Conservation (phyloP, 2,329 filamentous ascomycete genomes). For the Alternaria triticina region DNA sequence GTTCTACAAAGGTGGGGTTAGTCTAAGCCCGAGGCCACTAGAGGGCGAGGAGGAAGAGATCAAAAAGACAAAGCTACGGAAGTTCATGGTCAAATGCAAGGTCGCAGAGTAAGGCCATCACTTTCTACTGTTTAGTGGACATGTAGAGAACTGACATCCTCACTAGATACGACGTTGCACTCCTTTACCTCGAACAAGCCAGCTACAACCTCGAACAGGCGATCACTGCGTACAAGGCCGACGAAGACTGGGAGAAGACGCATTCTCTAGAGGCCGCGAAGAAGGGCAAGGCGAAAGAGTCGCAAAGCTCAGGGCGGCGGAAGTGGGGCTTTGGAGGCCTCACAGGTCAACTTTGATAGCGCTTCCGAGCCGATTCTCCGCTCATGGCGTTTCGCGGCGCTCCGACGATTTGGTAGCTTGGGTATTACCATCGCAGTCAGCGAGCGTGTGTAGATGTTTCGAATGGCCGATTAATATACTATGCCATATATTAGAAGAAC, state of each 20-base stretch:
- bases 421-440: not conserved
- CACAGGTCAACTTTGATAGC: conserved; percentile 44
- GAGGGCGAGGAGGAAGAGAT: conserved; percentile 77
- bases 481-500: not conserved
- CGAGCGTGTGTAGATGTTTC: not conserved
- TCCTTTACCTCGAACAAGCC: conserved; percentile 75
- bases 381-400: not conserved
- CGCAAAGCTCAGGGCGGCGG: conserved; percentile 31
- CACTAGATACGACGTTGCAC: conserved; percentile 69
- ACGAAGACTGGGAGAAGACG: conserved; percentile 76
- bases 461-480: not conserved
- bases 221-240: conserved; percentile 68
- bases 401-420: not conserved
- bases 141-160: conserved; percentile 44
- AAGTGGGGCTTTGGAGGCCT: conserved; percentile 48
- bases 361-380: not conserved
- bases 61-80: conserved; percentile 71
- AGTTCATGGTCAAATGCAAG: conserved; percentile 82
- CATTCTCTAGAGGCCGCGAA: conserved; percentile 63
- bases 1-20: conserved; percentile 70
- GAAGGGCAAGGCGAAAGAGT: conserved; percentile 51
- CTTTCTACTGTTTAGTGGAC: not conserved
- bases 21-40: conserved; percentile 72
- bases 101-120: conserved; percentile 68
- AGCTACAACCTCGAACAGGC: conserved; percentile 71